A percentile compares a stretch with the other conserved stretches of the same genome.
These are phyloP conservation scores for Piedraia hortae DNA, from an alignment of 2,329 filamentous ascomycete species.

Conservation along the genomic window DNA sequence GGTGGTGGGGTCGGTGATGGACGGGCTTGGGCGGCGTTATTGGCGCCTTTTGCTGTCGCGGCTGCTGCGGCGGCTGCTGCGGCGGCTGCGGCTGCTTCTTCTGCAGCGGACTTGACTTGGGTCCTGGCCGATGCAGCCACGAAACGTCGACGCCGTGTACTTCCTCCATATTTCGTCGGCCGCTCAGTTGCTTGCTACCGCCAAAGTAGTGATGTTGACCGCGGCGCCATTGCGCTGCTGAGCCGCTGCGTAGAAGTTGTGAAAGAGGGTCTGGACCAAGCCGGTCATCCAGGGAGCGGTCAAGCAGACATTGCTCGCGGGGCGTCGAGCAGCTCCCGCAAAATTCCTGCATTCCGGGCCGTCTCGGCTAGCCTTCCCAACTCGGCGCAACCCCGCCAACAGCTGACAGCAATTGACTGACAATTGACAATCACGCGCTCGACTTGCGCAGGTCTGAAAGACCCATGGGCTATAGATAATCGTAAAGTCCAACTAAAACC, in stretches of 20 bases:
- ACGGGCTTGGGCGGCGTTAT: conserved; percentile 3
- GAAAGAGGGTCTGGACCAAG: too few species aligned
- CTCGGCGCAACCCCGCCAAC: too few species aligned
- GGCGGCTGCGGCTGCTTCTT: background rate
- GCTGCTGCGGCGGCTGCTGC: background rate
- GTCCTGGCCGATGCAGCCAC: conserved; percentile 52
- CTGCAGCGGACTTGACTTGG: background rate
- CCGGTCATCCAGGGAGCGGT: too few species aligned
- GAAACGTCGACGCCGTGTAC: conserved; percentile 64
- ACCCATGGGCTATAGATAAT: too few species aligned
- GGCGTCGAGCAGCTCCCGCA: too few species aligned
- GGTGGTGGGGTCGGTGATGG: conserved; percentile 2
- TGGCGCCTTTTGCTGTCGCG: background rate
- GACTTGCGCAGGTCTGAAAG: too few species aligned
- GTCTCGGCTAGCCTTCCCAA: too few species aligned
- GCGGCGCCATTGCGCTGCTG: conserved; percentile 3
- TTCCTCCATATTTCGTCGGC: conserved; percentile 35
- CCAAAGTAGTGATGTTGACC: conserved; percentile 2
- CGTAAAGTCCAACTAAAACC: too few species aligned
- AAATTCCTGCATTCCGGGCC: too few species aligned
- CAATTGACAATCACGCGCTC: too few species aligned
- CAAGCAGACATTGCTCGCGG: too few species aligned
- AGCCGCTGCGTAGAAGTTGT: conserved; percentile 1
- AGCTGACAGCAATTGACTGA: too few species aligned
- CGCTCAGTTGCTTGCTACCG: conserved; percentile 1